Conservation (phyloP, 306 rosid species). For the Hylodesmum podocarpum region DNA sequence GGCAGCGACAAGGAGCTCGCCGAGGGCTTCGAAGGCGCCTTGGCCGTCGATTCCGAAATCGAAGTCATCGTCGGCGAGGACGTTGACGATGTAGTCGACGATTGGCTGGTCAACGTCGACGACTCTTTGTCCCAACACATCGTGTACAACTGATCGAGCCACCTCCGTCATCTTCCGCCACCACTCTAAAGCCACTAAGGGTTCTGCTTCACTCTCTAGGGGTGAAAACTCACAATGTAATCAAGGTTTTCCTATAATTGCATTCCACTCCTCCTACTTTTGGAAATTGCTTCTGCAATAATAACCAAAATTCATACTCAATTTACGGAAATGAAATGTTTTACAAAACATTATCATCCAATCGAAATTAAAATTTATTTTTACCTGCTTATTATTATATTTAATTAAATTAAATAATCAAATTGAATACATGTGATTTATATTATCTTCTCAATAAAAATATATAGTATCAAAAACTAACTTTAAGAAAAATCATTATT, state of each 20-base stretch:
- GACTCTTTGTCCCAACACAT: constrained; percentile 70
- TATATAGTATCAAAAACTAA: no score
- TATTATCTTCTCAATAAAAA: no score
- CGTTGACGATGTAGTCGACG: constrained; percentile 84
- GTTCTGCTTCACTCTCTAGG: background rate
- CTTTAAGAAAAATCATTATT: no score
- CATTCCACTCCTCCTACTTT: background rate
- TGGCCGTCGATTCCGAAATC: constrained; percentile 91
- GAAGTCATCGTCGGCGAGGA: constrained; percentile 97
- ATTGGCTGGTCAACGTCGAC: constrained; percentile 83
- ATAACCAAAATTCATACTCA: no score
- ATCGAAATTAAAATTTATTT: no score
- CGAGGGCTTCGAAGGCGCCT: constrained; percentile 84
- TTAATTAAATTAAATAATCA: no score
- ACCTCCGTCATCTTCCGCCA: constrained; percentile 71
- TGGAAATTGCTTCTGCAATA: background rate
- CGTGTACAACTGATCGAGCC: constrained; percentile 87
- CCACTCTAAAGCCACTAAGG: background rate
- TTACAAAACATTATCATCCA: no score
- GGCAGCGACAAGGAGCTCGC: constrained; percentile 89
- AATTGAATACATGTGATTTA: no score
- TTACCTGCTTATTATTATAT: no score
- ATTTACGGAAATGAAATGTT: no score
- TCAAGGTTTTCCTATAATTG: background rate
- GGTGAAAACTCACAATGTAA: background rate